These are phyloP conservation scores for Vanderwaltozyma yarrowii DNA, from an alignment of 805 yeast genomes.

Conservation along the genomic window DNA sequence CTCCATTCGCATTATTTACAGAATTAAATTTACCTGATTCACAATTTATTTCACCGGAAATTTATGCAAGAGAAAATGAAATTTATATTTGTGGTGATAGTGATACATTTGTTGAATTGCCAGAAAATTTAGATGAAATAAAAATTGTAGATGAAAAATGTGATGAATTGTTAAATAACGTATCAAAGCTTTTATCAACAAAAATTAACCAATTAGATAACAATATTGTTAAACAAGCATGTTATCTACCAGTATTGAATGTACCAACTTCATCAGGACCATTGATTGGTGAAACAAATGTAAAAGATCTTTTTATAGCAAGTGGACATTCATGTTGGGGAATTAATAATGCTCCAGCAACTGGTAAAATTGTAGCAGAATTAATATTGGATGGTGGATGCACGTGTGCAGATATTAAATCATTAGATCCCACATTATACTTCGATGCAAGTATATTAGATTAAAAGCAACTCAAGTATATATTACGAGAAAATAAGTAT, in stretches of 20 bases:
- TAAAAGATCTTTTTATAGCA: slow-evolving; percentile 65
- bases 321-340: slow-evolving; percentile 99
- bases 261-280: slow-evolving; percentile 93
- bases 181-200: slow-evolving; percentile 56
- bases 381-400: slow-evolving; percentile 75
- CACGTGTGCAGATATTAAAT: slow-evolving; percentile 64
- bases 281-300: slow-evolving; percentile 86
- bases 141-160: slow-evolving; percentile 81
- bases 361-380: slow-evolving; percentile 91
- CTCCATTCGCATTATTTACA: slow-evolving; percentile 90
- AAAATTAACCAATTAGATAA: slow-evolving; percentile 57
- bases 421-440: slow-evolving; percentile 76
- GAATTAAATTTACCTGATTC: slow-evolving; percentile 63
- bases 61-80: slow-evolving; percentile 91
- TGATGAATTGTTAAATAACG: slow-evolving; percentile 75
- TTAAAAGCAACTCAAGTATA: background rate
- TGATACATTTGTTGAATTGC: slow-evolving; percentile 79
- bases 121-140: slow-evolving; percentile 90
- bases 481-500: background rate
- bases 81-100: slow-evolving; percentile 98
- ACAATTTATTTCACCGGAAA: slow-evolving; percentile 79
- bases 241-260: slow-evolving; percentile 89
- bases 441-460: slow-evolving; percentile 51
- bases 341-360: slow-evolving; percentile 92
- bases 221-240: slow-evolving; percentile 78